These are phyloP conservation scores for Neopestalotiopsis sp. DNA, from an alignment of 2,329 filamentous ascomycete genomes.

Conservation along the genomic window DNA sequence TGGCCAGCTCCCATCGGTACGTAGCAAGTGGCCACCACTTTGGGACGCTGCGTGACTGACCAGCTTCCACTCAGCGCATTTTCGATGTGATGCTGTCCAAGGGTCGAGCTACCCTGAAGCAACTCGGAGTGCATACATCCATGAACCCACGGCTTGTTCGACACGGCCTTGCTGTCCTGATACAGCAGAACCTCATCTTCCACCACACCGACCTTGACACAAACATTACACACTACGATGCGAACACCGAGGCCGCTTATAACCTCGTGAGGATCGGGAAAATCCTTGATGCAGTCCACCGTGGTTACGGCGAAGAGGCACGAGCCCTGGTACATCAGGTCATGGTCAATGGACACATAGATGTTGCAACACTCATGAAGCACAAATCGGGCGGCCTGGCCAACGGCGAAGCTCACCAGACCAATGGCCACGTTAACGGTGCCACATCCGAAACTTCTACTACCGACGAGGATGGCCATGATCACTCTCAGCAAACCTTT, in stretches of 20 bases:
- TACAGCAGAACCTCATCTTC: constrained; percentile 87
- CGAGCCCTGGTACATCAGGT: constrained; percentile 77
- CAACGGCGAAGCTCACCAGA: constrained; percentile 31
- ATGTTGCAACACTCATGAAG: constrained; percentile 71
- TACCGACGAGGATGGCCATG: constrained; percentile 21
- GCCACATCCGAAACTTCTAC: constrained; percentile 42
- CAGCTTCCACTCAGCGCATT: constrained; percentile 68
- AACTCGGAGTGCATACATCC: constrained; percentile 74
- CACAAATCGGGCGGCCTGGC: constrained; percentile 38
- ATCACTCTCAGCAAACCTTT: constrained; percentile 51
- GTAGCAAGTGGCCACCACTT: constrained; percentile 37
- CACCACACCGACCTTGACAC: constrained; percentile 70
- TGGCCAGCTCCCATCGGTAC: constrained; percentile 90
- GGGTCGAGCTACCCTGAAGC: constrained; percentile 75
- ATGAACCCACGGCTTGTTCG: constrained; percentile 78
- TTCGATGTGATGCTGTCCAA: constrained; percentile 78
- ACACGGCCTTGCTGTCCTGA: constrained; percentile 81
- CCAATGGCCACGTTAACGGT: constrained; percentile 40
- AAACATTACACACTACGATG: constrained; percentile 78
- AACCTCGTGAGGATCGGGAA: constrained; percentile 81
- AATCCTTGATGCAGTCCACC: constrained; percentile 77
- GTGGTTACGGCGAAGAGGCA: constrained; percentile 76
- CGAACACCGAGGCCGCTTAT: constrained; percentile 81
- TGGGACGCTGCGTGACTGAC: neutral
- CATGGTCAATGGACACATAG: constrained; percentile 78